Evolutionary conservation across 2,329 filamentous ascomycete species (phyloP).

Genomic region (Neonectria faginata): DNA sequence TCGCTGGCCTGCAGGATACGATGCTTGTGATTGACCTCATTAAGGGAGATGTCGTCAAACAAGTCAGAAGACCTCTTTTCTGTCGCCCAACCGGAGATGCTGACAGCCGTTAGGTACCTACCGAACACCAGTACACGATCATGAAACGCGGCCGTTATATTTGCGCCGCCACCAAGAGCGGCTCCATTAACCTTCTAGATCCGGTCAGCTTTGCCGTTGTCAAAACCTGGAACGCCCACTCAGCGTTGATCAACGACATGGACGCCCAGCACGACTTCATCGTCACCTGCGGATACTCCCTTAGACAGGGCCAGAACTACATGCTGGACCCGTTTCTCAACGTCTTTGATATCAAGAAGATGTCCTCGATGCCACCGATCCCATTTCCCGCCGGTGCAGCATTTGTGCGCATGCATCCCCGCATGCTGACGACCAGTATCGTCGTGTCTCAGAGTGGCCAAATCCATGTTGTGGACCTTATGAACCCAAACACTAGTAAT

Average conservation of each 20-base stretch:
- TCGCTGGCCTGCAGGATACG: constrained; percentile 84
- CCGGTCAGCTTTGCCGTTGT: constrained; percentile 80
- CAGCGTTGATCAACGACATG: constrained; percentile 93
- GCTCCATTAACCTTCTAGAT: constrained; percentile 88
- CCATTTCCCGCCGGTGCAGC: constrained; percentile 93
- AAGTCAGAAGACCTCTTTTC: constrained; percentile 54
- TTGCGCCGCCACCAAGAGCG: constrained; percentile 87
- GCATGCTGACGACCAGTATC: constrained; percentile 94
- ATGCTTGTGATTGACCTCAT: constrained; percentile 83
- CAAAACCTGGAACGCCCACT: constrained; percentile 92
- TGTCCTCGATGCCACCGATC: constrained; percentile 88
- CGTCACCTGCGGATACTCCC: constrained; percentile 93
- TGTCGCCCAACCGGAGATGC: constrained; percentile 18
- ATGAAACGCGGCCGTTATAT: constrained; percentile 94
- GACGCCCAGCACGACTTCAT: constrained; percentile 95
- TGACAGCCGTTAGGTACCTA: constrained; percentile 67
- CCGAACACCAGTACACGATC: constrained; percentile 83
- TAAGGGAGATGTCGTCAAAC: constrained; percentile 78
- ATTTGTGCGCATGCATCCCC: constrained; percentile 95
- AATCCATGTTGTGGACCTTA: constrained; percentile 94
- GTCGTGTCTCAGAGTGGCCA: constrained; percentile 92
- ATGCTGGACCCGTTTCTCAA: constrained; percentile 95
- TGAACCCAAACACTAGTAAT: constrained; percentile 90
- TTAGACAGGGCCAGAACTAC: constrained; percentile 77
- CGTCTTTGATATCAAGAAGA: constrained; percentile 93